Evolutionary conservation across 2,329 filamentous ascomycete genomes (phyloP), one percentile per base, ranked within the genome.

Genomic region (Ramularia endophylla): DNA sequence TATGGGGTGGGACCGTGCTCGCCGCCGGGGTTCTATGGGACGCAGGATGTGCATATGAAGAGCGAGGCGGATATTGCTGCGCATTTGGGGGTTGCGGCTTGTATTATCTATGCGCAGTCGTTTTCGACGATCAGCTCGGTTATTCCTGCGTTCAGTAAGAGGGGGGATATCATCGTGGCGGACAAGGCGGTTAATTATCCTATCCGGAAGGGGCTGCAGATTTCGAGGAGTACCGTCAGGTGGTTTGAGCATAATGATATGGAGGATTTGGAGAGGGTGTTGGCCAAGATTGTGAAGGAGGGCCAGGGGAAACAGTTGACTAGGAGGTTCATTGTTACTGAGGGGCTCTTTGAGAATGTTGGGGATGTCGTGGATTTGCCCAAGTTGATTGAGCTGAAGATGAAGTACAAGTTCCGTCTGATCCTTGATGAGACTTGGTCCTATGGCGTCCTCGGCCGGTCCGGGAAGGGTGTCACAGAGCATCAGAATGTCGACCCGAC

Each of bases 171-270:
- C 59, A 97, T 98, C 55, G 87, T 98, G 40, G 92, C 88, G 30
- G 92, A 98, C 67, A 85, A 85, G 53, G 87, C 87, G 27, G 85
- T 92, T 62, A 97, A 95, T 64, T 97, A 86, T 69, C 81, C 90
- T 8, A 90, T 95, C 54, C 83, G 92, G 40, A 95, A 94, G 66
- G 94, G 92, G 27, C 77, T 98, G 6, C 88, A 98, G 68, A 87
- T 94, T 44, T 92, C 85, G 18, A 77, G 92, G 47, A 95, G 89
- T 68, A 90, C 79, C 40, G 86, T 98, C 48, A 77, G 82, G 46
- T 98, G 90, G 88, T 98, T 85, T 65, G 83, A 94, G 55, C 92
- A 98, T 65, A 92, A 94, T 60, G 87, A 98, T 60, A 88, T 95
- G 85, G 83, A 88, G 36, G 90, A 97, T 62, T 67, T 98, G 50